A percentile compares a stretch with the other conserved stretches of the same genome.
phyloP scores from a whole-genome alignment of 257 asterid genomes.

The Penstemon barbatus region DNA sequence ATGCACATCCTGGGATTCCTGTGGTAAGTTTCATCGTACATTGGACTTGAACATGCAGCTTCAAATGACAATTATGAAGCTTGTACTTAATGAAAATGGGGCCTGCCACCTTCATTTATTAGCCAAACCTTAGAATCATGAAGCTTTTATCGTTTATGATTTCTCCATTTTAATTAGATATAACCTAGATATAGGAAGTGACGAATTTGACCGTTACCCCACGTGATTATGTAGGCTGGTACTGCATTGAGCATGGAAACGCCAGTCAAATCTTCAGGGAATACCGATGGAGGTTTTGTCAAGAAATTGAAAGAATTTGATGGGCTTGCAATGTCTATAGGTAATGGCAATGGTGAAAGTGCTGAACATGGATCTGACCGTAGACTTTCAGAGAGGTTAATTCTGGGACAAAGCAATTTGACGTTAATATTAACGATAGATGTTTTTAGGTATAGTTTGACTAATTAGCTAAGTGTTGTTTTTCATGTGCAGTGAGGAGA shows the following conservation, averaged over 20 bases:
- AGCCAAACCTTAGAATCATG: neutral
- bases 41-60: neutral
- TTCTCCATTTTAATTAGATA: neutral
- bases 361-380: constrained; percentile 63
- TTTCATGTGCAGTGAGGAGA: constrained; percentile 57
- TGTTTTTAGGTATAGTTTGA: neutral
- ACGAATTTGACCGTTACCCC: constrained; percentile 17
- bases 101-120: neutral
- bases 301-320: constrained; percentile 78
- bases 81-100: neutral
- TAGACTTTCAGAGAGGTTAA: constrained; percentile 73
- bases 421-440: neutral
- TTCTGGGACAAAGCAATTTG: constrained; percentile 8
- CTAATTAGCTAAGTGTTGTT: constrained; percentile 24
- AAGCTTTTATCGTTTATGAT: neutral
- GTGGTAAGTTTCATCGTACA: constrained; percentile 48
- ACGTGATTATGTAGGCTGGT: constrained; percentile 55
- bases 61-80: neutral
- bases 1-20: constrained; percentile 87
- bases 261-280: constrained; percentile 60
- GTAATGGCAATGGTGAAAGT: constrained; percentile 58
- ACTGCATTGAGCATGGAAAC: constrained; percentile 59
- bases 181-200: neutral
- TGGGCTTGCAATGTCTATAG: constrained; percentile 83
- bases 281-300: constrained; percentile 55